A percentile compares a stretch with the other conserved stretches of the same genome.
phyloP scores from a whole-genome alignment of 805 yeast species.

The Candida ponderosae region DNA sequence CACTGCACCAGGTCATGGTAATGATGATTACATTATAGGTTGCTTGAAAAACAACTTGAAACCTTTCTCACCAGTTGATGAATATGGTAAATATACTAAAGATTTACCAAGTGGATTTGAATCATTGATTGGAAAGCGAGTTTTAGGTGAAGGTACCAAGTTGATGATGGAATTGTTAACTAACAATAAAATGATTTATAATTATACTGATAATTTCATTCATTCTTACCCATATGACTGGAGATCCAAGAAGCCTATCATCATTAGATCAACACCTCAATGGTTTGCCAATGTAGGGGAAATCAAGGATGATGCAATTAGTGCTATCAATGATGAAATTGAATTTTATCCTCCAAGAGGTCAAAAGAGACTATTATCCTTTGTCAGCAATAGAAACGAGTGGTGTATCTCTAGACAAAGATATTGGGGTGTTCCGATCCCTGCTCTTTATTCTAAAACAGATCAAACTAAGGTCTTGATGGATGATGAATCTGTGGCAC shows the following conservation, averaged over 20 bases:
- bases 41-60: constrained; percentile 51
- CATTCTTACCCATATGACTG: constrained; percentile 97
- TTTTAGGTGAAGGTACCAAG: constrained; percentile 51
- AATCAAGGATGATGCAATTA: constrained; percentile 55
- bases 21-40: constrained; percentile 72
- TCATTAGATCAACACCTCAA: constrained; percentile 91
- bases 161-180: constrained; percentile 36
- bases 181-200: constrained; percentile 36
- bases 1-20: constrained; percentile 97
- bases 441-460: constrained; percentile 56
- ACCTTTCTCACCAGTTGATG: constrained; percentile 74
- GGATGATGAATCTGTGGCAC: constrained; percentile 45
- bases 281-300: constrained; percentile 87
- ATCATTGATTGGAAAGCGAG: constrained; percentile 46
- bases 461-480: constrained; percentile 58
- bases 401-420: constrained; percentile 99
- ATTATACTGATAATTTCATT: constrained; percentile 39
- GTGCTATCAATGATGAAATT: constrained; percentile 49
- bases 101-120: constrained; percentile 42
- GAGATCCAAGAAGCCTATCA: constrained; percentile 94
- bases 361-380: constrained; percentile 58
- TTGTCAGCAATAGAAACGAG: constrained; percentile 71
- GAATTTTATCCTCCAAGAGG: constrained; percentile 72
- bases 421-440: constrained; percentile 97
- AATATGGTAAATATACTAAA: constrained; percentile 55